Conservation (phyloP, 495 filamentous ascomycete genomes). For the Trypethelium eluteriae region DNA sequence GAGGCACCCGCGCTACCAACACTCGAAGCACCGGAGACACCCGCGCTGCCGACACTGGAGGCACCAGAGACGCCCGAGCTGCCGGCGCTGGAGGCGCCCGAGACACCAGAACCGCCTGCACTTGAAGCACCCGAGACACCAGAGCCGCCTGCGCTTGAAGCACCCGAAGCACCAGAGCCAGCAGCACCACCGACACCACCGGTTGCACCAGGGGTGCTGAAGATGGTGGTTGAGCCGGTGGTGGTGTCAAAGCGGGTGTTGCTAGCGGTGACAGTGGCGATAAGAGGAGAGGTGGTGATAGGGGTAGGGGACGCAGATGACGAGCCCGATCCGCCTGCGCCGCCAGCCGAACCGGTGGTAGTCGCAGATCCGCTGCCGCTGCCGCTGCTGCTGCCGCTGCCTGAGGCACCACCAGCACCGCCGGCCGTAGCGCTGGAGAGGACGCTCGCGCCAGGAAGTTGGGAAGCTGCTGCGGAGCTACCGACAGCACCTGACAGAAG, state of each 20-base stretch:
- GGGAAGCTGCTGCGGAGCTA: conserved; percentile 27
- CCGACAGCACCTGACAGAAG: conserved; percentile 7
- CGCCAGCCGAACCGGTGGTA: neutral
- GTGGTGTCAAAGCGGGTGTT: conserved; percentile 24
- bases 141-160: conserved; percentile 27
- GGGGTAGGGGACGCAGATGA: conserved; percentile 15
- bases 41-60: conserved; percentile 7
- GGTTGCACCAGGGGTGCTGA: conserved; percentile 25
- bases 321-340: neutral
- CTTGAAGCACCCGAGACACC: conserved; percentile 12
- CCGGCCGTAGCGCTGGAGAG: conserved; percentile 18
- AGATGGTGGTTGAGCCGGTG: conserved; percentile 33
- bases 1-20: conserved; percentile 2
- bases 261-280: conserved; percentile 25
- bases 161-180: conserved; percentile 24
- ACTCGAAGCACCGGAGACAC: conserved; percentile 6
- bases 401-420: conserved; percentile 22
- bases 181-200: conserved; percentile 25
- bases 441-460: conserved; percentile 16
- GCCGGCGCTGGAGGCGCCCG: conserved; percentile 16
- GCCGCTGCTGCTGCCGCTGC: conserved; percentile 22
- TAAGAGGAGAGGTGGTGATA: conserved; percentile 29
- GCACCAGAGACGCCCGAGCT: conserved; percentile 17
- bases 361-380: conserved; percentile 21
- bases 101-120: neutral